Evolutionary conservation across 169 alveolate species (phyloP), one percentile per base, ranked within the genome.

Genomic region (Plasmodium cynomolgi): DNA sequence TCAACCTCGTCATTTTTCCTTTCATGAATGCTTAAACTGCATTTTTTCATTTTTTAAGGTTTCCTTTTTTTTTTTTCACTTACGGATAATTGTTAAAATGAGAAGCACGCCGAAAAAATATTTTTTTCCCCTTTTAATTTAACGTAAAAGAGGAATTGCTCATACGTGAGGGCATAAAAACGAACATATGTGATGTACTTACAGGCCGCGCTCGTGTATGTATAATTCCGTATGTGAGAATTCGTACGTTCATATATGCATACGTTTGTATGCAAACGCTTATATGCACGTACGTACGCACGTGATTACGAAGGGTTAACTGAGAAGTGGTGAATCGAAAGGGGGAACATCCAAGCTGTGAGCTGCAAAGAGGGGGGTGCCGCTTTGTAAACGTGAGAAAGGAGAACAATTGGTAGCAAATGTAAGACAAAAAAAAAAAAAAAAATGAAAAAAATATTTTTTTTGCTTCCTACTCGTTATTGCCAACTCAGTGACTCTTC

Each of bases 391-490:
- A 75, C 29, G 56, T n/a, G 44, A 33, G 56, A 73, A 8, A 15
- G 44, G 72, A 41, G 33, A n/a, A 37, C 74, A 47, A 26, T 1
- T 47, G 50, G 54, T 13, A n/a, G 62, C 26, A 85, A 85, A 47
- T 74, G 68, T 47, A 8, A 85, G 34, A 6, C 71, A 73, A 84
- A 74, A 84, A 71, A 83, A 39, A 41, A 85, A 79, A 88, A 88
- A 71, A 88, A 80, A 71, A 88, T 58, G 86, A 80, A 88, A 88
- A 80, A n/a, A 80, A 23, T 58, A 34, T 80, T 88, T 88, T 62
- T 62, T 80, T 34, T 88, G 72, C 56, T 31, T 88, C 20, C 72
- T 88, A 23, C 47, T 80, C 26, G 44, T 77, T n/a, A 41, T 88
- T 80, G 71, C 54, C 81, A 39, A 62, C 47, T 88, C 79, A 80